Evolutionary conservation across 2,329 filamentous ascomycete genomes (phyloP), one percentile per base, ranked within the genome.

Genomic region (Cadophora malorum): DNA sequence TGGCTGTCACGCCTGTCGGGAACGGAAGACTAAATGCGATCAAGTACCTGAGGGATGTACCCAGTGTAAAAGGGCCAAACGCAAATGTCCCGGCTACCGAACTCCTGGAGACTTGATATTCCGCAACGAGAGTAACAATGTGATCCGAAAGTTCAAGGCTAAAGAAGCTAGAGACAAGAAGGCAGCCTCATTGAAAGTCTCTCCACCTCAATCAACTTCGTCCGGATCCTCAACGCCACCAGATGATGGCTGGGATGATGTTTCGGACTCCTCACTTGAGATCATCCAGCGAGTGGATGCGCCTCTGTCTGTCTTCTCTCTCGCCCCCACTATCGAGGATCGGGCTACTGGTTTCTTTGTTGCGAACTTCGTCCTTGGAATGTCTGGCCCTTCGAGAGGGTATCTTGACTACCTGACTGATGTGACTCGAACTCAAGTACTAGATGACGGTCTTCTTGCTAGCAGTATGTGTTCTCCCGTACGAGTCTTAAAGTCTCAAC

Each of bases 51-150:
- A 83, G 10, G 80, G 81, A 58, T 88, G 85, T 67, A 84, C 84
- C 59, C 85, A 87, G 75, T 88, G 85, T 74, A 80, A 81, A 61
- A 85, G 85, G 73, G 82, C 84, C 52, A 80, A 83, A 67, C 80
- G 83, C 63, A 68, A 77, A 76, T 88, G 85, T 67, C 85, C 85
- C 38, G 85, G 85, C 65, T 88, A 88, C 72, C 79, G 85, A 53
- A 84, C 85, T 69, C 79, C 84, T 60, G 81, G 85, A 50, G 85
- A 87, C 70, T 80, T 87, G 69, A 86, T 87, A 80, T 87, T 88
- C 71, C 82, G 85, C 52, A 84, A 87, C 72, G 83, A 87, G 75
- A 87, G 83, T 70, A 81, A 80, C 38, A 83, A 85, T 74, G 85
- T 87, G 65, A 85, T 84, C 80, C 83, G 62, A 31, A 80, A 73